Percentiles rank a stretch among this genome's conserved stretches.
Conservation (phyloP, 257 asterid genomes). For the Handroanthus guayacan region DNA sequence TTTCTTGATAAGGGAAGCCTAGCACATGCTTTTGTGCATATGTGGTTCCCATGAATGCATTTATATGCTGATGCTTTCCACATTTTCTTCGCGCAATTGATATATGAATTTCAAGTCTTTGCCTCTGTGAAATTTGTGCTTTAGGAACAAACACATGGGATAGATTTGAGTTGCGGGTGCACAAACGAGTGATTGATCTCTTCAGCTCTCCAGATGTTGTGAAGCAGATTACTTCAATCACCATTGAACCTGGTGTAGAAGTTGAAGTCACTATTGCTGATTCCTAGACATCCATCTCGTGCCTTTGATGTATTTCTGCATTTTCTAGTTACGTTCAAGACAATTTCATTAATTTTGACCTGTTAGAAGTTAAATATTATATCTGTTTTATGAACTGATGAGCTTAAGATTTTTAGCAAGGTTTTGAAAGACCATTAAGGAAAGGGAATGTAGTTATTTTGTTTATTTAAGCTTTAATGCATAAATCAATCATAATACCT, state of each 20-base stretch:
- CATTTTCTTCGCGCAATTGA: background rate
- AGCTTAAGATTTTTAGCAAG: slow-evolving; percentile 31
- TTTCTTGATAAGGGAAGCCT: background rate
- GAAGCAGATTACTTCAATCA: slow-evolving; percentile 72
- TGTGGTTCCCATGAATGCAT: background rate
- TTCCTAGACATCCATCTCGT: slow-evolving; percentile 34
- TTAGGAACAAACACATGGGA: slow-evolving; percentile 61
- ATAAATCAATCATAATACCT: background rate
- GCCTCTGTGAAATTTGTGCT: background rate
- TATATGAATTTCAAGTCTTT: background rate
- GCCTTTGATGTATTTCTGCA: slow-evolving; percentile 20
- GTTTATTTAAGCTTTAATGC: background rate
- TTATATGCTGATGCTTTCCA: background rate
- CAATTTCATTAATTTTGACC: slow-evolving; percentile 36
- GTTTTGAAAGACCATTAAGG: slow-evolving; percentile 2
- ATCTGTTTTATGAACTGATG: slow-evolving; percentile 15
- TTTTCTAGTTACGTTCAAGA: slow-evolving; percentile 24
- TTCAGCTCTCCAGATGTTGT: slow-evolving; percentile 74
- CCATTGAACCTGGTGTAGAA: slow-evolving; percentile 69
- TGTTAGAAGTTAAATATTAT: slow-evolving; percentile 26
- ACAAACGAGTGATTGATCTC: slow-evolving; percentile 70
- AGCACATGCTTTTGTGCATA: background rate
- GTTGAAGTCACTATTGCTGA: slow-evolving; percentile 74
- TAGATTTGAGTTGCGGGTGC: slow-evolving; percentile 62
- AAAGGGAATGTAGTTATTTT: slow-evolving; percentile 25